Conservation (phyloP, 2,329 filamentous ascomycete genomes). For the Botrytis porri region DNA sequence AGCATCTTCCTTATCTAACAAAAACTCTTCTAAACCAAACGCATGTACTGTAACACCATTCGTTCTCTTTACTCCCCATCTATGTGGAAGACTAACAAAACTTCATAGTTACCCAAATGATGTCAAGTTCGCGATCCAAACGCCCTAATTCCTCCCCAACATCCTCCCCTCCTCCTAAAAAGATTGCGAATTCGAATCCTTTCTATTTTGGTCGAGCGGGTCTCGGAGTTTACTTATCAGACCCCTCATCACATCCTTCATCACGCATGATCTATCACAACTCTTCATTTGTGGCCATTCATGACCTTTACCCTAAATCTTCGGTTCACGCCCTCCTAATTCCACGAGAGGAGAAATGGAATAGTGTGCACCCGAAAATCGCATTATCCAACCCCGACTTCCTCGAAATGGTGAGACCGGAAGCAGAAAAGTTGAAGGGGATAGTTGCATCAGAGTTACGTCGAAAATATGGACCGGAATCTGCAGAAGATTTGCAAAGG, state of each 20-base stretch:
- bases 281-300: conserved; percentile 70
- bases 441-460: conserved; percentile 74
- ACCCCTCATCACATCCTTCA: conserved; percentile 58
- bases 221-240: conserved; percentile 62
- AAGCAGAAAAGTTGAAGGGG: conserved; percentile 57
- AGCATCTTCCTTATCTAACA: conserved; percentile 31
- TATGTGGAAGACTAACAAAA: background rate
- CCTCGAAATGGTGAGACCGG: conserved; percentile 58
- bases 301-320: conserved; percentile 83
- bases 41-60: conserved; percentile 42
- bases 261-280: conserved; percentile 63
- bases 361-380: conserved; percentile 68
- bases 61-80: background rate
- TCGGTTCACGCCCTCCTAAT: conserved; percentile 85
- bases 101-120: conserved; percentile 51
- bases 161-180: conserved; percentile 14
- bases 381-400: conserved; percentile 71
- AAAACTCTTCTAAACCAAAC: conserved; percentile 35
- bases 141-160: background rate
- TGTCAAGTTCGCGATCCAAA: conserved; percentile 34
- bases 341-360: conserved; percentile 63
- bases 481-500: conserved; percentile 59
- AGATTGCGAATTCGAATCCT: conserved; percentile 22
- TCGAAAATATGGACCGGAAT: conserved; percentile 62
- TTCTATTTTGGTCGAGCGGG: conserved; percentile 52